phyloP scores from a whole-genome alignment of 2,329 filamentous ascomycete species.

The Helotiales sp. region DNA sequence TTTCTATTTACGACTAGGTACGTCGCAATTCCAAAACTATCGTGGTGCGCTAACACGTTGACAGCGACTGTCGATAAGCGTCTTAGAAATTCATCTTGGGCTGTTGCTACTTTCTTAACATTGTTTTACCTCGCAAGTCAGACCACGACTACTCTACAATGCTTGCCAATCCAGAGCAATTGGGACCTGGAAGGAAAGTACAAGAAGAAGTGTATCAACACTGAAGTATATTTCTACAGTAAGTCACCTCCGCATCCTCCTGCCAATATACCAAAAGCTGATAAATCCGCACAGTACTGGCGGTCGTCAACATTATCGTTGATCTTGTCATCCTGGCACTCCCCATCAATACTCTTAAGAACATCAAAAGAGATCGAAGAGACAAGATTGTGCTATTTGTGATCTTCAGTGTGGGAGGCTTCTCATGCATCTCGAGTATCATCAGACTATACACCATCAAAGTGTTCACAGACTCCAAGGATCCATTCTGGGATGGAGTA shows the following conservation, averaged over 20 bases:
- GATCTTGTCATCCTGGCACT: constrained; percentile 21
- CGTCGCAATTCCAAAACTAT: too few species aligned
- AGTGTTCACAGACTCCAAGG: constrained; percentile 29
- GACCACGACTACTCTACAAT: constrained; percentile 33
- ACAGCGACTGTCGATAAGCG: constrained; percentile 27
- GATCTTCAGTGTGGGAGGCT: constrained; percentile 19
- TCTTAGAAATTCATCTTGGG: constrained; percentile 29
- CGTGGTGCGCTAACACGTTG: too few species aligned
- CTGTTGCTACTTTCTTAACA: constrained; percentile 31
- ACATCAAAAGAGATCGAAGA: constrained; percentile 13
- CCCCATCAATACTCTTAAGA: constrained; percentile 14
- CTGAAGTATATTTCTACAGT: constrained; percentile 37
- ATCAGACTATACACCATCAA: constrained; percentile 34
- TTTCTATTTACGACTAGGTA: constrained; percentile 38
- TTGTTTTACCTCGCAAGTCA: constrained; percentile 32
- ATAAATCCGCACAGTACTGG: constrained; percentile 9
- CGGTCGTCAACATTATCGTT: constrained; percentile 16
- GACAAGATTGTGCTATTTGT: constrained; percentile 20
- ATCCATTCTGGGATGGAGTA: constrained; percentile 30
- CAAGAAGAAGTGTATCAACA: constrained; percentile 36
- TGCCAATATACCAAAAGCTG: neutral
- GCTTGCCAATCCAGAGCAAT: constrained; percentile 34
- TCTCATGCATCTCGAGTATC: constrained; percentile 32
- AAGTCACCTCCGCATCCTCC: constrained; percentile 1
- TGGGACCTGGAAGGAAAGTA: constrained; percentile 35